phyloP scores from a whole-genome alignment of 106 monocot genomes.

The Hemerocallis citrina region DNA sequence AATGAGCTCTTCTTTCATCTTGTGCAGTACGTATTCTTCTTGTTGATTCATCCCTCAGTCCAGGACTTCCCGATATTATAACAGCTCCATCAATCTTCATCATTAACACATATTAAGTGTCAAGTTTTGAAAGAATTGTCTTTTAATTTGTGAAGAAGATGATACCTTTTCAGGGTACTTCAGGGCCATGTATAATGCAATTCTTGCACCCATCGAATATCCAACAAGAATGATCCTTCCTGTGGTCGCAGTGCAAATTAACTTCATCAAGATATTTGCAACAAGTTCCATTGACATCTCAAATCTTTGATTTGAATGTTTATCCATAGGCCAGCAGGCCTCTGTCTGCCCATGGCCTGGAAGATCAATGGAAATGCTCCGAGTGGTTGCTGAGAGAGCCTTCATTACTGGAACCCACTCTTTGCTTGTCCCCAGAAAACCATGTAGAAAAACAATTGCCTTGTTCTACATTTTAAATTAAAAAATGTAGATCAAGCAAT shows the following conservation, averaged over 20 bases:
- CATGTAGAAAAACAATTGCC: slow-evolving; percentile 71
- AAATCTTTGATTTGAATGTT: slow-evolving; percentile 5
- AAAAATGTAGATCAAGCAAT: too few relatives aligned
- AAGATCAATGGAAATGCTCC: slow-evolving; percentile 73
- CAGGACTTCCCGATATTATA: slow-evolving; percentile 91
- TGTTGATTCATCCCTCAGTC: slow-evolving; percentile 47
- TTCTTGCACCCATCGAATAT: slow-evolving; percentile 95
- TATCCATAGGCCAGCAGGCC: slow-evolving; percentile 16
- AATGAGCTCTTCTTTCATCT: slow-evolving; percentile 66
- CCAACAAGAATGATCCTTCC: slow-evolving; percentile 64
- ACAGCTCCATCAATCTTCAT: slow-evolving; percentile 67
- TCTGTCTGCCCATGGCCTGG: slow-evolving; percentile 81
- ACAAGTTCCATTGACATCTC: slow-evolving; percentile 44
- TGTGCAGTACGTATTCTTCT: slow-evolving; percentile 45
- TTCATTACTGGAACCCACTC: slow-evolving; percentile 92
- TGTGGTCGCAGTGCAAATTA: slow-evolving; percentile 41
- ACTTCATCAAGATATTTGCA: slow-evolving; percentile 45
- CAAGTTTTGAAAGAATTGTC: background rate
- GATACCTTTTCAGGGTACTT: slow-evolving; percentile 76
- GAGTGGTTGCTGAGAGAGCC: slow-evolving; percentile 42
- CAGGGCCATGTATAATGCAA: slow-evolving; percentile 78
- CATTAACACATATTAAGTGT: background rate
- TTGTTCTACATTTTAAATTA: slow-evolving; percentile 67
- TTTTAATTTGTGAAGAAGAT: slow-evolving; percentile 2
- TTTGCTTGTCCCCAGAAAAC: slow-evolving; percentile 71